Base-by-base conservation (phyloP, 73 alveolate species). In the Tetrahymena malaccensis region DNA sequence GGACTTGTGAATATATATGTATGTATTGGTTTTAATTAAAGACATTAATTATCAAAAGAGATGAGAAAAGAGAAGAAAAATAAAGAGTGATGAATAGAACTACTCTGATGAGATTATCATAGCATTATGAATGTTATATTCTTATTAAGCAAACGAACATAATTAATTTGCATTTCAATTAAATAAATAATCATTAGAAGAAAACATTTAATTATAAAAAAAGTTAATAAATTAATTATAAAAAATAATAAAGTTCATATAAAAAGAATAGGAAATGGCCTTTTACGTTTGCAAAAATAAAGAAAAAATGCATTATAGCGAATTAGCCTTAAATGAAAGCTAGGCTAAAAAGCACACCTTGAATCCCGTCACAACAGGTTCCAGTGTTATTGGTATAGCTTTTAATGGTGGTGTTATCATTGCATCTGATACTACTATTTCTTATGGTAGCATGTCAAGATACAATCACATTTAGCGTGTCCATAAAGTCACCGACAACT, bases 381-480 rank as follows among this genome's bases (percentile, higher is more conserved):
- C 98, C 15, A 94, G 98, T 22, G 98, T 97, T n/a, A 85, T 98
- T 94, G 99, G 98, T 33, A 85, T 98, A 50, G 96, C 43, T 55
- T 98, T 95, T 97, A 96, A 97, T 57, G 99, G 96, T 83, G 99
- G 99, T 16, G 96, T 98, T 58, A 94, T 98, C 85, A 34, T 98
- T 37, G 98, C 97, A 35, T 96, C 99, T 25, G 99, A 98, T 85
- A 97, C 99, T 31, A 43, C 93, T 31, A 89, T 96, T 83, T 58
- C 94, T 34, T 97, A 96, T 94, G 99, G 99, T 50, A 83, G 97
- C 34, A 96, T 97, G 98, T 96, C 96, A 43, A 93, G 85, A 85
- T 95, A 94, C 96, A 98, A 98, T 97, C 70, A 95, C 25, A 43
- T 85, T 84, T 34, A 94, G 38, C 96, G 99, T 84, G 96, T 98